Percentiles rank a stretch among this genome's conserved stretches.
phyloP scores from a whole-genome alignment of 805 yeast genomes.

The Saccharomycopsis malanga region DNA sequence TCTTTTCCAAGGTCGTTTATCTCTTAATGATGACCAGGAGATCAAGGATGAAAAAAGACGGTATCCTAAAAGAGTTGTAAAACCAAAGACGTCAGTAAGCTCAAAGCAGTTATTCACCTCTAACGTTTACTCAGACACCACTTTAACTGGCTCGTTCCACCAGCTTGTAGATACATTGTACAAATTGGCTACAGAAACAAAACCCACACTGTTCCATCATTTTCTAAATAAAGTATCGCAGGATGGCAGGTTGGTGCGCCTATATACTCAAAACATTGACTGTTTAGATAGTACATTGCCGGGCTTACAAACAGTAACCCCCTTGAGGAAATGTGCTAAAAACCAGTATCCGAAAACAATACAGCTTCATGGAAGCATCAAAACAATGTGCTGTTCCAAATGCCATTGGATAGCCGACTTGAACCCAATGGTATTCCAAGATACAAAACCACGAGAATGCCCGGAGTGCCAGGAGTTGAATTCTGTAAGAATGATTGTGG shows the following conservation, averaged over 20 bases:
- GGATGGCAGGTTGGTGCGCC: constrained; percentile 57
- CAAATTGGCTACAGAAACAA: constrained; percentile 42
- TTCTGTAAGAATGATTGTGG: constrained; percentile 45
- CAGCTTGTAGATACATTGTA: constrained; percentile 62
- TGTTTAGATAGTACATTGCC: constrained; percentile 60
- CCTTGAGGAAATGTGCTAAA: constrained; percentile 30
- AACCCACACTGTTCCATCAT: constrained; percentile 70
- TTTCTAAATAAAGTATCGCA: constrained; percentile 52
- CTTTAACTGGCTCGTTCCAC: constrained; percentile 60
- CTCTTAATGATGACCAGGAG: constrained; percentile 20
- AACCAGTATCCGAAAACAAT: constrained; percentile 43
- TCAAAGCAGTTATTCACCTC: constrained; percentile 70
- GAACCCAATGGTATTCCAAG: constrained; percentile 43
- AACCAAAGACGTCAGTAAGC: neutral
- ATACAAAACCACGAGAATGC: constrained; percentile 39
- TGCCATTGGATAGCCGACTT: constrained; percentile 55
- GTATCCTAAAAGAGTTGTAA: constrained; percentile 5
- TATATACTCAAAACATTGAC: constrained; percentile 88
- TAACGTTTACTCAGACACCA: constrained; percentile 59
- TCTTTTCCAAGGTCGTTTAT: constrained; percentile 50
- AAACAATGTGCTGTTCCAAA: constrained; percentile 66
- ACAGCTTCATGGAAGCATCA: constrained; percentile 81
- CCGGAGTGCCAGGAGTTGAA: constrained; percentile 58
- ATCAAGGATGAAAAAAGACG: constrained; percentile 17
- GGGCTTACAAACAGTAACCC: constrained; percentile 41